Evolutionary conservation across 2,329 filamentous ascomycete genomes (phyloP).

Genomic region (Dryadomyces quercivorus): DNA sequence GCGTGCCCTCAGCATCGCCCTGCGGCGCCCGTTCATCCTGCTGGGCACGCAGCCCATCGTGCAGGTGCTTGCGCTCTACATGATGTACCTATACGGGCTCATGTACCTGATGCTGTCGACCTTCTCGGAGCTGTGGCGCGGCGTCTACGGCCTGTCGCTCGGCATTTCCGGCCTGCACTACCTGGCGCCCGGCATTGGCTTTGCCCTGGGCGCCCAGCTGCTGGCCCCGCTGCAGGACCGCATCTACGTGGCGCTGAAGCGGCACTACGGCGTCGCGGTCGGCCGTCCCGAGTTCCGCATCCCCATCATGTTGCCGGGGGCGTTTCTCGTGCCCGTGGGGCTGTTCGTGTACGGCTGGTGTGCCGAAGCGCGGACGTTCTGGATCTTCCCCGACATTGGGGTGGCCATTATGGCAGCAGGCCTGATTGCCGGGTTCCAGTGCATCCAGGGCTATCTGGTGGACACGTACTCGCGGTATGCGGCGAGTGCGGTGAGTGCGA

Average conservation of each 20-base stretch:
- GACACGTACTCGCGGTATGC: constrained; percentile 34
- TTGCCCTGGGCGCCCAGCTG: constrained; percentile 33
- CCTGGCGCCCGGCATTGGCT: constrained; percentile 22
- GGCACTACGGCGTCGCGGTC: constrained; percentile 19
- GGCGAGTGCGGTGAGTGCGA: constrained; percentile 31
- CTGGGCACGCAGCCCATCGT: constrained; percentile 40
- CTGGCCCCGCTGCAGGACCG: constrained; percentile 33
- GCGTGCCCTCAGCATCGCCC: constrained; percentile 20
- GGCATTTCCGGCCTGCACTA: constrained; percentile 25
- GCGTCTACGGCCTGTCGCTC: constrained; percentile 19
- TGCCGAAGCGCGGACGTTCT: constrained; percentile 28
- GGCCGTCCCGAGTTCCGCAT: constrained; percentile 30
- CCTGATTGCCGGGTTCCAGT: constrained; percentile 29
- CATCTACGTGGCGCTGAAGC: constrained; percentile 30
- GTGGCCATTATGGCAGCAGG: constrained; percentile 24
- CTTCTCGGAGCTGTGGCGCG: constrained; percentile 33
- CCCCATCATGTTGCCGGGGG: constrained; percentile 28
- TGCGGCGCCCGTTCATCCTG: constrained; percentile 37
- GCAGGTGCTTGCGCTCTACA: constrained; percentile 35
- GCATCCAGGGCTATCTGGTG: constrained; percentile 33
- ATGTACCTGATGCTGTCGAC: constrained; percentile 38
- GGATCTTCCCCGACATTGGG: constrained; percentile 34
- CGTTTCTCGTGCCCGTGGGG: constrained; percentile 28
- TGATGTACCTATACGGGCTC: constrained; percentile 31
- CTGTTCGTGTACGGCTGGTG: constrained; percentile 34